Evolutionary conservation across 2,329 filamentous ascomycete genomes (phyloP).

Genomic region (Paracorniculantispora psalliotae): DNA sequence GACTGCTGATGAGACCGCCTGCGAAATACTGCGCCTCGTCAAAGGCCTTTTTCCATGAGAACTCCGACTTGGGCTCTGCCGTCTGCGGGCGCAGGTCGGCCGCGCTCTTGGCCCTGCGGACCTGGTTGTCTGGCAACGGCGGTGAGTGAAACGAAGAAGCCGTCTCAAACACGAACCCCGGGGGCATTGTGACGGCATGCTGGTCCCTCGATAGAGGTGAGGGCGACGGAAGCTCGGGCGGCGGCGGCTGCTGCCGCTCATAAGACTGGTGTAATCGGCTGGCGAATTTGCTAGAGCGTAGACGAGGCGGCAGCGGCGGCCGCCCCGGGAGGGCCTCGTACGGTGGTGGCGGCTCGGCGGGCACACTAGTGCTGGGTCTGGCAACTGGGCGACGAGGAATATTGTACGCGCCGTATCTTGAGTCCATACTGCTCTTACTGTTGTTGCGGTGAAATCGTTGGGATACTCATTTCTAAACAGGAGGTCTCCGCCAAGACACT

Average conservation of each 20-base stretch:
- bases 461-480: too few relatives aligned
- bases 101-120: constrained; percentile 29
- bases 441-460: neutral
- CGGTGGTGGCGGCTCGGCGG: neutral
- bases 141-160: constrained; percentile 4
- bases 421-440: too few relatives aligned
- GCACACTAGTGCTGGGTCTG: neutral
- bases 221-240: neutral
- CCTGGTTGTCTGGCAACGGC: neutral
- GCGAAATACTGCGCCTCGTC: constrained; percentile 61
- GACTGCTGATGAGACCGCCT: constrained; percentile 58
- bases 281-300: constrained; percentile 18
- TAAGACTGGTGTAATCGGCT: constrained; percentile 9
- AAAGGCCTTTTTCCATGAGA: constrained; percentile 43
- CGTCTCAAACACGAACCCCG: constrained; percentile 12
- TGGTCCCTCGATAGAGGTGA: neutral
- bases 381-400: constrained; percentile 2
- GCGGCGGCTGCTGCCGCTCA: neutral
- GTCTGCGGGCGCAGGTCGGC: constrained; percentile 18
- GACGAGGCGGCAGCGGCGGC: constrained; percentile 7
- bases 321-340: neutral
- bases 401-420: neutral
- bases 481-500: too few relatives aligned
- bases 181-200: neutral
- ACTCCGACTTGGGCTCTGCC: constrained; percentile 18